Percentiles rank a stretch among this genome's conserved stretches.
Conservation (phyloP, 352 stramenopile species). For the Pythium grandisporangium region DNA sequence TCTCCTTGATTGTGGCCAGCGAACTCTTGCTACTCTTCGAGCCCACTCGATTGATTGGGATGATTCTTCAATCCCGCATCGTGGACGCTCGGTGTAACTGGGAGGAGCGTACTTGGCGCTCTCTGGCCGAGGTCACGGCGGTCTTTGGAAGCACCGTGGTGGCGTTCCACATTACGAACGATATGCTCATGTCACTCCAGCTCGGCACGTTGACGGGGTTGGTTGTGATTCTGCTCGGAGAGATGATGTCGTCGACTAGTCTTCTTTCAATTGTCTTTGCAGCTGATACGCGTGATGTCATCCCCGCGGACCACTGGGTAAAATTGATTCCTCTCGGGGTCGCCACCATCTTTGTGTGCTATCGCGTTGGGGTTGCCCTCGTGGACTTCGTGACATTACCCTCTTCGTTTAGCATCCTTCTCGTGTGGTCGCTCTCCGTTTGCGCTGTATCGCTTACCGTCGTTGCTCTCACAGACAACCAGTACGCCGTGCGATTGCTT, state of each 20-base stretch:
- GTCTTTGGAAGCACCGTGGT: conserved; percentile 47
- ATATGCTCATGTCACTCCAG: conserved; percentile 65
- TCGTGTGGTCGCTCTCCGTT: conserved; percentile 38
- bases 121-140: conserved; percentile 43
- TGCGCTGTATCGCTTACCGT: conserved; percentile 33
- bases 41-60: conserved; percentile 39
- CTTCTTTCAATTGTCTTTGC: no score
- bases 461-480: conserved; percentile 34
- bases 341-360: conserved; percentile 53
- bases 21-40: conserved; percentile 65
- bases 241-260: conserved; percentile 33
- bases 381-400: conserved; percentile 30
- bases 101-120: conserved; percentile 44
- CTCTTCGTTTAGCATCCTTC: conserved; percentile 22
- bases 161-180: conserved; percentile 40
- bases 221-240: conserved; percentile 40
- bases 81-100: conserved; percentile 61
- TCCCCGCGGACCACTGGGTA: conserved; percentile 66
- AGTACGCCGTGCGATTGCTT: conserved; percentile 26
- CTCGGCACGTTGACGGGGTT: conserved; percentile 57
- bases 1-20: conserved; percentile 69
- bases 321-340: conserved; percentile 58
- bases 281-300: conserved; percentile 21
- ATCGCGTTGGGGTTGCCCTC: conserved; percentile 36
- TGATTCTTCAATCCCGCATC: conserved; percentile 64